Base-by-base conservation (phyloP, 1,284 basidiomycete species). In the Ceratobasidium sp. region DNA sequence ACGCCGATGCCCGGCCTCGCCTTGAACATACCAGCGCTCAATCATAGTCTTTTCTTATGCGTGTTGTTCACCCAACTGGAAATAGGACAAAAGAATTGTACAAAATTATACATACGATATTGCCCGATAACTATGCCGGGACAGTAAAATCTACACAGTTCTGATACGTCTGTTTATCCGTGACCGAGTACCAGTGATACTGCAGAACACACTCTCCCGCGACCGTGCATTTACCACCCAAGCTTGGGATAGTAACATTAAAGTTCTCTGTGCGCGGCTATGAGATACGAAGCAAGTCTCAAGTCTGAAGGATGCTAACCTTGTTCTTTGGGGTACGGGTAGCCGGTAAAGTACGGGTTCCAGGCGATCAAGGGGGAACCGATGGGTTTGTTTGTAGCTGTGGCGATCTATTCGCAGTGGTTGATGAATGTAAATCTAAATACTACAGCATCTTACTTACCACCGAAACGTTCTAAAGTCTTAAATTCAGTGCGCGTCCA, bases 341-440 rank as follows among this genome's bases (percentile, higher is more conserved):
- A 75, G n/a, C 71, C 71, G 20, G 71, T 75, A 20, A 75, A 75
- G 71, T 75, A 75, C 6, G 71, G 71, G 41, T 75, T 46, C 71
- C 71, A 75, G 23, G 71, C 71, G 48, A 75, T 75, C 8, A 75
- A 60, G 2, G 71, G 71, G 4, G 59, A 64, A 14, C 71, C 71
- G 20, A 75, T 62, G 14, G 55, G 20, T 33, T 64, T 75, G 71
- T 75, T 75, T 20, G 71, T 75, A 18, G 59, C 60, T 20, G 60
- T 75, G 35, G 30, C 60, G 20, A 75, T 65, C 71, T 75, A 30
- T 18, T 23, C 41, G 33, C 3, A 10, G 33, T 12, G 30, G 23
- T 60, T 35, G 35, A 44, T 23, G 33, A 5, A 20, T 30, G 23
- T 48, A 27, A 20, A 5, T 27, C 8, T 6, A 30, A 12, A 16